Percentiles rank a stretch among this genome's conserved stretches.
Evolutionary conservation across 257 asterid genomes (phyloP).

Genomic region (Apocynum venetum): DNA sequence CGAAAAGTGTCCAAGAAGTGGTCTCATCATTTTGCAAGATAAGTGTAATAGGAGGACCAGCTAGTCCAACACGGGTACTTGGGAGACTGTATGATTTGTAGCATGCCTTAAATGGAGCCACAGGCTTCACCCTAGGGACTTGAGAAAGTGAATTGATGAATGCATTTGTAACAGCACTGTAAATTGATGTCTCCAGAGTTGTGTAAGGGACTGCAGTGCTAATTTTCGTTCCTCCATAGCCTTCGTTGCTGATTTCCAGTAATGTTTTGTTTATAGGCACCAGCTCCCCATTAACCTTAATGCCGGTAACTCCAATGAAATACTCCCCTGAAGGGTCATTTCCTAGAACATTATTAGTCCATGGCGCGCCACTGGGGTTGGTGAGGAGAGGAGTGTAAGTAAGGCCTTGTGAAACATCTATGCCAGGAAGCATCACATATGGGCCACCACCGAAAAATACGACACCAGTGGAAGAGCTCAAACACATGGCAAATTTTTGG

Average conservation of each 20-base stretch:
- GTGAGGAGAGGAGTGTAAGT: slow-evolving; percentile 16
- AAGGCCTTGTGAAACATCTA: slow-evolving; percentile 12
- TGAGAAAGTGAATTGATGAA: slow-evolving; percentile 1
- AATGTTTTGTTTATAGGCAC: slow-evolving; percentile 11
- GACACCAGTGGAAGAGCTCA: slow-evolving; percentile 17
- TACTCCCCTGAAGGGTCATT: slow-evolving; percentile 12
- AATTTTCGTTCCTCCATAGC: slow-evolving; percentile 21
- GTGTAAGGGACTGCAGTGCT: slow-evolving; percentile 17
- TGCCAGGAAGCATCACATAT: slow-evolving; percentile 16
- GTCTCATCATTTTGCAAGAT: not conserved
- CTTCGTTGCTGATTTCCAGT: not conserved
- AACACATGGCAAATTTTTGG: slow-evolving; percentile 12
- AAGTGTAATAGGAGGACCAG: slow-evolving; percentile 9
- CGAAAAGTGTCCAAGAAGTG: slow-evolving; percentile 17
- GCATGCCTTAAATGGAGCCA: slow-evolving; percentile 14
- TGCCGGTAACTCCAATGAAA: slow-evolving; percentile 16
- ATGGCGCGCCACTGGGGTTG: slow-evolving; percentile 11
- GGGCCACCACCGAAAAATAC: slow-evolving; percentile 20
- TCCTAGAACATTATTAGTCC: not conserved
- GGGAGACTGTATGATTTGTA: slow-evolving; percentile 2
- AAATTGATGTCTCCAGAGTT: slow-evolving; percentile 17
- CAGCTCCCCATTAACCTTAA: not conserved
- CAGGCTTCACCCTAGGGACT: slow-evolving; percentile 2
- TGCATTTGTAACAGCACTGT: slow-evolving; percentile 14
- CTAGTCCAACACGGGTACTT: not conserved